Base-by-base conservation (phyloP, 768 basidiomycete species). In the Amanita subjunquillea region DNA sequence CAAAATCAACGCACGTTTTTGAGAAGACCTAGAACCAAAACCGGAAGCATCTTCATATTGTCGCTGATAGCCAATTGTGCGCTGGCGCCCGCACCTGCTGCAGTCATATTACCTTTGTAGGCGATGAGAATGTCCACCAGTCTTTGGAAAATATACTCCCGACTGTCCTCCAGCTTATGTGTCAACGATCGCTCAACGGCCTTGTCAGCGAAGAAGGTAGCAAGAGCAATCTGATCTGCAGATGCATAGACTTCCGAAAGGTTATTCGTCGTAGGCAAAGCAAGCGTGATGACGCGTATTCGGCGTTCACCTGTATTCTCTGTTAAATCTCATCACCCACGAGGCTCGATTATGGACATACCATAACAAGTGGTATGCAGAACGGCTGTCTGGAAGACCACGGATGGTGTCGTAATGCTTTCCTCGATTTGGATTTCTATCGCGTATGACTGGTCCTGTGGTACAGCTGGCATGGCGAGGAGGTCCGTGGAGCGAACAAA, bases 341-440 rank as follows among this genome's bases (percentile, higher is more conserved):
- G 20, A 1, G 17, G n/a, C 6, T 27, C 32, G 17, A 20, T 29
- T 15, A 39, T 43, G 53, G 48, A 10, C 23, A 30, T 44, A 79
- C 91, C 94, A 59, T 83, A 94, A 64, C 88, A 92, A 0, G 93
- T 92, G 0, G 94, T 96, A 65, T 97, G 93, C 22, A 98, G 74
- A 17, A 97, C 84, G 10, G 91, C 95, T 27, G 92, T 93, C 65
- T 97, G 95, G 67, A 97, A 73, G 34, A 96, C 93, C 41, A 96
- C 91, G 62, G 91, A 91, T 0, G 94, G 88, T 25, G 86, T 75
- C 0, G 86, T 91, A 58, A 98, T 78, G 34, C 87, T 87, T 65
- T 98, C 95, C 65, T 98, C 95, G 56, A 98, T 90, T 64, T 94
- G 87, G 9, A 97, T 75, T 65, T 98, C 95, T 61, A 98, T 94